phyloP scores from a whole-genome alignment of 1,284 basidiomycete genomes.

The Flammula alnicola region DNA sequence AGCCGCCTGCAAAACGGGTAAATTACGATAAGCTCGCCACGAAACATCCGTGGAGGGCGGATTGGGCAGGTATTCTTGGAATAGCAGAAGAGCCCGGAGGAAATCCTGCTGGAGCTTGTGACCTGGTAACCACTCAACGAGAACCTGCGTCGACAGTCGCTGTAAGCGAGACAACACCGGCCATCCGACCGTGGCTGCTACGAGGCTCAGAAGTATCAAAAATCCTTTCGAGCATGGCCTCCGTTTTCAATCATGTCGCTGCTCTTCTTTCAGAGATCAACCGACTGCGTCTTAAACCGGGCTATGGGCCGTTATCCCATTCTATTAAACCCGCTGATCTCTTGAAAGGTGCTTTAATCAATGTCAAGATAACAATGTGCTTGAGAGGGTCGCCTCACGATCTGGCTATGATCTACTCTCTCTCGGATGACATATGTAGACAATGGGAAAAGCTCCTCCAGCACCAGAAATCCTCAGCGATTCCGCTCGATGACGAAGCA shows the following conservation, averaged over 20 bases:
- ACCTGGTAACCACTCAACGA: slow-evolving; percentile 56
- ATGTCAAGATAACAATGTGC: slow-evolving; percentile 63
- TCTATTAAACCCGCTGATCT: slow-evolving; percentile 47
- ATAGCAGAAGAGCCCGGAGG: slow-evolving; percentile 31
- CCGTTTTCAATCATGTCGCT: slow-evolving; percentile 44
- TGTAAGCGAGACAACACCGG: neutral
- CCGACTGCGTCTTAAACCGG: slow-evolving; percentile 58
- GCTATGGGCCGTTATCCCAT: slow-evolving; percentile 43
- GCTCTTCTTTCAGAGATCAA: slow-evolving; percentile 61
- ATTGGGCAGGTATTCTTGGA: slow-evolving; percentile 73
- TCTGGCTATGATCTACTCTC: slow-evolving; percentile 69
- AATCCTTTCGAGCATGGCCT: slow-evolving; percentile 49
- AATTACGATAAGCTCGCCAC: slow-evolving; percentile 73
- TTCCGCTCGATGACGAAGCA: slow-evolving; percentile 29
- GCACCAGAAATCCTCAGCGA: slow-evolving; percentile 10
- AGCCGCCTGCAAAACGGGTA: slow-evolving; percentile 83
- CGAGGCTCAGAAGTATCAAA: slow-evolving; percentile 52
- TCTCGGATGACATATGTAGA: slow-evolving; percentile 54
- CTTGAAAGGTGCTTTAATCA: slow-evolving; percentile 63
- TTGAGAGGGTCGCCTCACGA: slow-evolving; percentile 77
- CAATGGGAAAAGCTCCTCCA: slow-evolving; percentile 47
- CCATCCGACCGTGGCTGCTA: slow-evolving; percentile 64
- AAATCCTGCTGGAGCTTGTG: slow-evolving; percentile 36
- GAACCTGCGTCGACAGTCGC: slow-evolving; percentile 12
- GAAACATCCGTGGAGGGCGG: slow-evolving; percentile 73